Evolutionary conservation across 805 yeast species (phyloP).

Genomic region (Ogataea paraovalis): DNA sequence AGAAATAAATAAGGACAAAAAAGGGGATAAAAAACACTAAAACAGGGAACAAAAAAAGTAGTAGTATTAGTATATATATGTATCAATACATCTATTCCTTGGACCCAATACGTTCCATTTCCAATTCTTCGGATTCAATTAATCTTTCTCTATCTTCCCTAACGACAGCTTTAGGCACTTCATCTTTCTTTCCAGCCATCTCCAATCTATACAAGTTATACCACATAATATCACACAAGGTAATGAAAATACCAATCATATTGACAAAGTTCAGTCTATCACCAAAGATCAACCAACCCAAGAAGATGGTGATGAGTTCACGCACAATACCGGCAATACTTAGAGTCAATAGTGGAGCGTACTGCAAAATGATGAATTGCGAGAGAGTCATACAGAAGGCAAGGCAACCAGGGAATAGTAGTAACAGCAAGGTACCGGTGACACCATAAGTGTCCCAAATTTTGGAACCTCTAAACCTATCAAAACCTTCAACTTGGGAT

Average conservation of each 20-base stretch:
- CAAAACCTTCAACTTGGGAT: slow-evolving; percentile 64
- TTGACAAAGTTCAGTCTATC: slow-evolving; percentile 66
- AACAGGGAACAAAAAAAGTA: too few species aligned
- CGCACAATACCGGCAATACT: slow-evolving; percentile 90
- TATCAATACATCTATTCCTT: background rate
- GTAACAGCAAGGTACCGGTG: slow-evolving; percentile 45
- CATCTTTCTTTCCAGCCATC: slow-evolving; percentile 10
- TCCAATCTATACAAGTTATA: slow-evolving; percentile 62
- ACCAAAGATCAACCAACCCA: slow-evolving; percentile 63
- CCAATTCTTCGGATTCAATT: slow-evolving; percentile 11
- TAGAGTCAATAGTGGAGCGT: slow-evolving; percentile 76
- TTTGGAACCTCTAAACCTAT: slow-evolving; percentile 42
- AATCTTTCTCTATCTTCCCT: slow-evolving; percentile 19
- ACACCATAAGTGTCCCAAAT: slow-evolving; percentile 61
- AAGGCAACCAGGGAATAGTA: slow-evolving; percentile 72
- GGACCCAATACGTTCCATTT: slow-evolving; percentile 9
- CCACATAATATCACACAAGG: slow-evolving; percentile 70
- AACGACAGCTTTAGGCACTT: slow-evolving; percentile 1
- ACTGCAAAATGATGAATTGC: slow-evolving; percentile 74
- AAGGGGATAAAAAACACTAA: too few species aligned
- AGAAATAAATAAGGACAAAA: too few species aligned
- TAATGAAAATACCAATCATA: slow-evolving; percentile 62
- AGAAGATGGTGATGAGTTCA: slow-evolving; percentile 73
- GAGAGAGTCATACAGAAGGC: slow-evolving; percentile 84
- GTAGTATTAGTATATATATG: too few species aligned